Conservation (phyloP, 2,329 filamentous ascomycete species). For the Fusarium temperatum region DNA sequence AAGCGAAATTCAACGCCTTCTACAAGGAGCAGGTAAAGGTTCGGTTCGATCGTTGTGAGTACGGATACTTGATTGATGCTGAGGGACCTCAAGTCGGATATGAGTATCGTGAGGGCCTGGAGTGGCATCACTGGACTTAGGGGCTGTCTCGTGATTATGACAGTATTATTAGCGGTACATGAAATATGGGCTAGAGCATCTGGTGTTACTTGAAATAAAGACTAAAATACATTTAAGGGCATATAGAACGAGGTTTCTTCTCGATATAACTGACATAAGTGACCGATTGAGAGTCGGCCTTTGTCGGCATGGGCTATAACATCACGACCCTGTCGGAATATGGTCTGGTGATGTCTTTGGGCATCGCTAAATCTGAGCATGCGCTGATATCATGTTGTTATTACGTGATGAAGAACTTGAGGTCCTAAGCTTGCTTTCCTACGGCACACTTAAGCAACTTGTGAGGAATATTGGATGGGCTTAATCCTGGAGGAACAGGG, state of each 20-base stretch:
- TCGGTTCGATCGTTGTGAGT: conserved; percentile 61
- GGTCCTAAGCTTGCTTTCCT: neutral
- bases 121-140: conserved; percentile 44
- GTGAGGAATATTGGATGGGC: neutral
- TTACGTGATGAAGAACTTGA: neutral
- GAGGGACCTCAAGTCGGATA: conserved; percentile 60
- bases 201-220: neutral
- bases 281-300: neutral
- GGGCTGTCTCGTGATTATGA: neutral
- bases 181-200: neutral
- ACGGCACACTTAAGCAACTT: neutral
- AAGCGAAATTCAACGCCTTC: conserved; percentile 59
- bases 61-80: conserved; percentile 63
- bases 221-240: neutral
- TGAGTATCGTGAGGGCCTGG: conserved; percentile 40
- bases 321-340: neutral
- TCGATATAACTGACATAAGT: neutral
- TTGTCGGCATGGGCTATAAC: neutral
- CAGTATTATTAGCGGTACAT: neutral
- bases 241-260: neutral
- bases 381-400: neutral
- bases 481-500: neutral
- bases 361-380: neutral
- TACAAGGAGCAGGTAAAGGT: conserved; percentile 61
- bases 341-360: neutral